Percentiles rank a stretch among this genome's conserved stretches.
Conservation (phyloP, 495 filamentous ascomycete genomes). For the Lichenothelia convexa region DNA sequence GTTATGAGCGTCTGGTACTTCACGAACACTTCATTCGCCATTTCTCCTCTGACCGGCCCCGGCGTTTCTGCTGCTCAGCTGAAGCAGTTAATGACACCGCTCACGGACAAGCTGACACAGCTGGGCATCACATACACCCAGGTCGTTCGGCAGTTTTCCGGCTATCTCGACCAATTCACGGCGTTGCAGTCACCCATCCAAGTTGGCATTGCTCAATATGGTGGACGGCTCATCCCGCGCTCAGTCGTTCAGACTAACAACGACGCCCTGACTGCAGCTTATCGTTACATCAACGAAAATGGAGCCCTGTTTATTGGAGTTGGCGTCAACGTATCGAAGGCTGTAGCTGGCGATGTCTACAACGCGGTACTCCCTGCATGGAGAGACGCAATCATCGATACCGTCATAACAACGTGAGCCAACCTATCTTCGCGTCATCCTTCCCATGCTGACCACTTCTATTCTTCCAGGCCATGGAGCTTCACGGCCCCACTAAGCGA, state of each 20-base stretch:
- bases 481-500: constrained; percentile 23
- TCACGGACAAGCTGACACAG: constrained; percentile 10
- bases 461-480: constrained; percentile 20
- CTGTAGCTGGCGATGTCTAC: constrained; percentile 27
- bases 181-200: constrained; percentile 23
- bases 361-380: constrained; percentile 41
- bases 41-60: too few species aligned
- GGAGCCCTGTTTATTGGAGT: constrained; percentile 29
- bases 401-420: constrained; percentile 15
- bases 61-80: too few species aligned
- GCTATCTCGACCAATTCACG: constrained; percentile 16
- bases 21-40: too few species aligned
- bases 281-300: constrained; percentile 24
- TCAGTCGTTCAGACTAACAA: constrained; percentile 30
- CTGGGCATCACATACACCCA: constrained; percentile 6
- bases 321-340: constrained; percentile 22
- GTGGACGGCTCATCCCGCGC: constrained; percentile 40
- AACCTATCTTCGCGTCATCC: background rate
- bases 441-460: constrained; percentile 9
- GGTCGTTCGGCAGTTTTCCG: constrained; percentile 6
- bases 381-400: constrained; percentile 33
- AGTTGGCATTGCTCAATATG: constrained; percentile 32
- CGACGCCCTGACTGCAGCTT: constrained; percentile 23
- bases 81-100: too few species aligned
- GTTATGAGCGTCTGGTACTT: too few species aligned